Conservation (phyloP, 345 rosid species). For the Linum trigynum region DNA sequence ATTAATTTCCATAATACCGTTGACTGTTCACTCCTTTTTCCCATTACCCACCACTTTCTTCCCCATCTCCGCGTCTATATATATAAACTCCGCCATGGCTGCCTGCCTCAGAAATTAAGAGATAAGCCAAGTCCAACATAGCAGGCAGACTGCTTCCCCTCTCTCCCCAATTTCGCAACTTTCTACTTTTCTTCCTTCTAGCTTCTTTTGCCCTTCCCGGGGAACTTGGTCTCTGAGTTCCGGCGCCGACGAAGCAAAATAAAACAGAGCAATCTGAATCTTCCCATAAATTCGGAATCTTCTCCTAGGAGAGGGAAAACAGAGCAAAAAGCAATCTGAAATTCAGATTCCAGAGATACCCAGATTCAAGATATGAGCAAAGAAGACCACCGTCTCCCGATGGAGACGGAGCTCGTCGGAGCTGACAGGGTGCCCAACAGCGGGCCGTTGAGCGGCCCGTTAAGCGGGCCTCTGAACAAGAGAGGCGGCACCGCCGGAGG, state of each 20-base stretch:
- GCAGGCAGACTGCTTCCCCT: background rate
- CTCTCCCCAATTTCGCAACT: background rate
- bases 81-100: too few relatives aligned
- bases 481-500: conserved; percentile 38
- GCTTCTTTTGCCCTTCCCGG: background rate
- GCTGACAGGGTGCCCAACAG: conserved; percentile 24
- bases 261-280: background rate
- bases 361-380: conserved; percentile 21
- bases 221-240: background rate
- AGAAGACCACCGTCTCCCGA: conserved; percentile 27
- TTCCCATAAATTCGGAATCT: background rate
- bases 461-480: conserved; percentile 42
- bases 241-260: too few relatives aligned
- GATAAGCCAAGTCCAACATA: too few relatives aligned
- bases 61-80: too few relatives aligned
- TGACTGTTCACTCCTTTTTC: too few relatives aligned
- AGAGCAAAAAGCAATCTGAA: too few relatives aligned
- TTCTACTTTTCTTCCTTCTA: background rate
- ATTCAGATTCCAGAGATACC: background rate
- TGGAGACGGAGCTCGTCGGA: conserved; percentile 33
- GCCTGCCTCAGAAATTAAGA: too few relatives aligned
- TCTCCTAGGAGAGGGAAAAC: background rate
- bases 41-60: too few relatives aligned
- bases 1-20: too few relatives aligned
- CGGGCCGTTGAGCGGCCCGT: conserved; percentile 27